Base-by-base conservation (phyloP, 352 stramenopile species). In the Globisporangium apiculatum region DNA sequence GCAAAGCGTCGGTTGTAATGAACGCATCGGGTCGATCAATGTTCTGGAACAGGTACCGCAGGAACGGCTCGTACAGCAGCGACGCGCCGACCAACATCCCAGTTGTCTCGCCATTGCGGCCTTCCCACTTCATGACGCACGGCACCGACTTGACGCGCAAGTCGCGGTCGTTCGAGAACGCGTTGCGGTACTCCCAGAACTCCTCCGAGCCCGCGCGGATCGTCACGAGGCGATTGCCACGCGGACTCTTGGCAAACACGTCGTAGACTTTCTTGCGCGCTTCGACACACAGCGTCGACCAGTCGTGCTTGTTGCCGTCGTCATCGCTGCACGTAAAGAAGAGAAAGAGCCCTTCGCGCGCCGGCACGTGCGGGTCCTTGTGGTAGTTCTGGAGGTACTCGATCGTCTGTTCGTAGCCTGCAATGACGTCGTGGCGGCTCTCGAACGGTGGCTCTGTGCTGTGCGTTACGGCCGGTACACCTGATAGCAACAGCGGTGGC, bases 41-140 rank as follows among this genome's bases (percentile, higher is more conserved):
- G 48, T 83, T 89, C 40, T 77, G 73, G 48, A 91, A 88, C 11
- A 87, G 61, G 47, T 89, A 89, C 42, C 72, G 75, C 18, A 91
- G 18, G 37, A 89, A 66, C 17, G 68, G 69, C 12, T 85, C 73
- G 43, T 81, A 78, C 11, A 79, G 42, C 24, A 91, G 60, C 42
- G 67, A 74, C 43, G 76, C 59, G 14, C 72, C 67, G 50, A 81
- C 66, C 52, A 88, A 59, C 53, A 86, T 82, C 18, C 71, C 71
- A 53, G 65, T 84, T 12, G 81, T 87, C 48, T 75, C 73, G 18
- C 75, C 75, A 48, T 69, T 62, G 18, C 68, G 57, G 24, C 71
- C 69, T 54, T 88, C 68, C 73, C 80, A 91, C 53, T 73, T 69
- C 71, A 91, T 80, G 11, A 91, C 10, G 5, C 59, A 75, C 36